These are phyloP conservation scores for Fusarium compactum DNA, from an alignment of 2,329 filamentous ascomycete genomes.

Conservation along the genomic window DNA sequence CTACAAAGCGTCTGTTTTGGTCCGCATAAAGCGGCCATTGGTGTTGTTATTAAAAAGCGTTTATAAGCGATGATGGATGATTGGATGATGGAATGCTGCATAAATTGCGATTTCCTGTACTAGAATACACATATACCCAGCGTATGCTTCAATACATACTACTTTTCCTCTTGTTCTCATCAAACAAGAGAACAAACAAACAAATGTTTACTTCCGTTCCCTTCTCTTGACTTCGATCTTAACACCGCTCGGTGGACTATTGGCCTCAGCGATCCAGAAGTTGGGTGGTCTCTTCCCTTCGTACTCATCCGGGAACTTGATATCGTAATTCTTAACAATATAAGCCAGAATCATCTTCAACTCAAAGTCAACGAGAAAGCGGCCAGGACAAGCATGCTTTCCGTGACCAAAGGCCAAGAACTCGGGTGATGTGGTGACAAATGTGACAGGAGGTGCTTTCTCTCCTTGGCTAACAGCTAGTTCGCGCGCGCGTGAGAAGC, in stretches of 20 bases:
- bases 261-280: slow-evolving; percentile 37
- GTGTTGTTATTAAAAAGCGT: neutral
- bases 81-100: neutral
- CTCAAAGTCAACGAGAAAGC: slow-evolving; percentile 50
- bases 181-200: neutral
- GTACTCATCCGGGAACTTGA: slow-evolving; percentile 37
- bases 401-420: slow-evolving; percentile 53
- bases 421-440: slow-evolving; percentile 42
- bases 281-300: slow-evolving; percentile 39
- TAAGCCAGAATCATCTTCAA: slow-evolving; percentile 50
- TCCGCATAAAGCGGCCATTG: neutral
- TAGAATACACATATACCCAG: neutral
- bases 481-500: slow-evolving; percentile 55
- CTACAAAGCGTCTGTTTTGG: neutral
- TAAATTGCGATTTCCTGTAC: neutral
- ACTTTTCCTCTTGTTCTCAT: neutral
- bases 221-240: slow-evolving; percentile 38
- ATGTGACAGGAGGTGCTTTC: slow-evolving; percentile 14
- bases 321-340: slow-evolving; percentile 39
- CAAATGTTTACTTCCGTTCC: neutral
- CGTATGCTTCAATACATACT: neutral
- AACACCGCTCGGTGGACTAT: slow-evolving; percentile 33
- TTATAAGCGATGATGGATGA: neutral
- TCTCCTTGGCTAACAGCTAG: slow-evolving; percentile 29
- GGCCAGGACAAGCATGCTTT: slow-evolving; percentile 51